Evolutionary conservation across 2,329 filamentous ascomycete species (phyloP), one percentile per base, ranked within the genome.

Genomic region (Beauveria varroae): DNA sequence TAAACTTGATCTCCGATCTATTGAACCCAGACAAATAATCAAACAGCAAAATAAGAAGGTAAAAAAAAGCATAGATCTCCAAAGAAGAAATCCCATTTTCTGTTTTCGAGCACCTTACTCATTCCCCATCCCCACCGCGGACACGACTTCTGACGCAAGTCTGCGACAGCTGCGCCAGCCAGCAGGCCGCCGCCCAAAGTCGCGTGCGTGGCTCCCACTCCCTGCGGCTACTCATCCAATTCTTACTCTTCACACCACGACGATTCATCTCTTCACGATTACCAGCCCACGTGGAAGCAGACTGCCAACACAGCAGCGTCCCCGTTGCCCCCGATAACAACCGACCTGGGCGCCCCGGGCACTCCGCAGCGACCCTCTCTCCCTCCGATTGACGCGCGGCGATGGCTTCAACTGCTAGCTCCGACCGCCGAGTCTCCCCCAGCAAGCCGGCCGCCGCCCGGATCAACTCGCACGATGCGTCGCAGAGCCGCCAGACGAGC

Each of bases 401-500:
- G 18, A 60, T 60, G 58, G 50, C 58, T 41, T 54, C 58, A 12
- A 16, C 58, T 18, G 16, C 58, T 22, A 28, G 28, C 51, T n/a
- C 58, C 41, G 50, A 60, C 22, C 7, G 28, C 20, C 41, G 12
- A 9, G 22, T 12, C 1, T 12, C n/a, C 3, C 24, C 57, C 37
- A 47, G 22, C 46, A 57, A 57, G 47, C 60, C 60, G 40, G 12
- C 47, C 6, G 34, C 60, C 9, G 37, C 59, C 9, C 46, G 60
- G 9, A 14, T 63, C 12, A 37, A 41, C 28, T 63, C 57, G 18
- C 47, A 57, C 40, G 57, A 47, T 41, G 20, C 50, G 14, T 22
- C 53, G 30, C 43, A n/a, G 61, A 46, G 62, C 67, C 51, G 71
- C 28, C 67, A 72, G 40, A 66, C 72, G 28, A 67, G 68, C 47